Evolutionary conservation across 179 eudicot species (phyloP).

Genomic region (Camellia oleifera): DNA sequence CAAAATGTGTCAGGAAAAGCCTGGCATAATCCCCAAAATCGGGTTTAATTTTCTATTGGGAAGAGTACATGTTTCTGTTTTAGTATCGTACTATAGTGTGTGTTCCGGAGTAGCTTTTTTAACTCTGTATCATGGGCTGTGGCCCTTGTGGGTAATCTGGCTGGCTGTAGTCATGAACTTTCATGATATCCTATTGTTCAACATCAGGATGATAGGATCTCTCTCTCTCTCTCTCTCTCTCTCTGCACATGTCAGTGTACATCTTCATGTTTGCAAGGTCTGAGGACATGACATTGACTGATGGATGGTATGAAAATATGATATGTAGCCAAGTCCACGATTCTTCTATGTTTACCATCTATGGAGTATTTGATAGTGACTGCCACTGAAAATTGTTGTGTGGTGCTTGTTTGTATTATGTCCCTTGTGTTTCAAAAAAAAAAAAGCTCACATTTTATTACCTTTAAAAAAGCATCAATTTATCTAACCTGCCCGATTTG

Average conservation of each 20-base stretch:
- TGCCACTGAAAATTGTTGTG: neutral
- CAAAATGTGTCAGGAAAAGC: too few relatives aligned
- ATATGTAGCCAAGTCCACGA: neutral
- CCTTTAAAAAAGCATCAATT: too few relatives aligned
- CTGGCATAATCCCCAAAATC: too few relatives aligned
- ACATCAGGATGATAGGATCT: too few relatives aligned
- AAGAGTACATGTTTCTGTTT: neutral
- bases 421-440: conserved; percentile 2
- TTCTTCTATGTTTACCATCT: neutral
- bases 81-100: neutral
- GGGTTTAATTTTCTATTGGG: too few relatives aligned
- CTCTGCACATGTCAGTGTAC: too few relatives aligned
- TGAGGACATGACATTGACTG: neutral
- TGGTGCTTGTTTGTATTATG: neutral
- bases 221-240: too few relatives aligned
- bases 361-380: neutral
- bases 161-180: neutral
- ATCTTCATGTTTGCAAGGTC: neutral
- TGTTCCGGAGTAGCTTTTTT: neutral
- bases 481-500: neutral
- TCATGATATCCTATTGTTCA: too few relatives aligned
- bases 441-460: neutral
- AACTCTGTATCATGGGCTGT: neutral
- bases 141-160: too few relatives aligned
- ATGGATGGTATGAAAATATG: neutral